Evolutionary conservation across 148 eudicot species (phyloP), one percentile per base, ranked within the genome.

Genomic region (Spergularia marina): DNA sequence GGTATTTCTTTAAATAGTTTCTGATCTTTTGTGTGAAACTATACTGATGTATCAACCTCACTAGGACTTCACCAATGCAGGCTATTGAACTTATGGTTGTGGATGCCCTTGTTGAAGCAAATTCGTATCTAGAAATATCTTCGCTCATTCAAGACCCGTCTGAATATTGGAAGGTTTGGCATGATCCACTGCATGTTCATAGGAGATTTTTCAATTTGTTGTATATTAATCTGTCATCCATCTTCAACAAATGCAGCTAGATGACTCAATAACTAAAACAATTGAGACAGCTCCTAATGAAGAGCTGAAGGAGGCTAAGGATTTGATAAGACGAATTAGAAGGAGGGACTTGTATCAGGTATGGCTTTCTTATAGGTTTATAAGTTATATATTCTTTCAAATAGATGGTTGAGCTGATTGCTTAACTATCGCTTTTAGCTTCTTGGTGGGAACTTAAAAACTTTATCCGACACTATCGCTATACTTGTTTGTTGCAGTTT

Each of bases 61-160:
- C n/a, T 1, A 20, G 36, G 16, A 67, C 58, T 47, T 73, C 34
- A 66, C 47, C 30, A 41, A 57, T 74, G 64, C 89, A 91, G 98
- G 98, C 97, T 62, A 82, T 94, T 74, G 98, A 91, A 76, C 87
- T 91, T 55, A 93, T 93, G 98, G 81, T 94, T 73, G 86, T 83
- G 30, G 98, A 94, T 88, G 98, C 98, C 36, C 78, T 94, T 44
- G 78, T 88, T 51, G 76, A 84, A 79, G 98, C 98, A 73, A 87
- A 94, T 77, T 77, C 79, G 51, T 82, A 84, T 79, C 89, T 94
- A 54, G 83, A 82, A 55, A 82, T 91, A 53, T 77, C 91, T 76
- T 85, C 90, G 23, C 80, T 76, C 78, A 82, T 94, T 72, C 87
- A 86, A 64, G 95, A 91, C 53, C 97, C 98, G 60, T 85, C 93